phyloP scores from a whole-genome alignment of 768 basidiomycete genomes.

The Trametes villosa region DNA sequence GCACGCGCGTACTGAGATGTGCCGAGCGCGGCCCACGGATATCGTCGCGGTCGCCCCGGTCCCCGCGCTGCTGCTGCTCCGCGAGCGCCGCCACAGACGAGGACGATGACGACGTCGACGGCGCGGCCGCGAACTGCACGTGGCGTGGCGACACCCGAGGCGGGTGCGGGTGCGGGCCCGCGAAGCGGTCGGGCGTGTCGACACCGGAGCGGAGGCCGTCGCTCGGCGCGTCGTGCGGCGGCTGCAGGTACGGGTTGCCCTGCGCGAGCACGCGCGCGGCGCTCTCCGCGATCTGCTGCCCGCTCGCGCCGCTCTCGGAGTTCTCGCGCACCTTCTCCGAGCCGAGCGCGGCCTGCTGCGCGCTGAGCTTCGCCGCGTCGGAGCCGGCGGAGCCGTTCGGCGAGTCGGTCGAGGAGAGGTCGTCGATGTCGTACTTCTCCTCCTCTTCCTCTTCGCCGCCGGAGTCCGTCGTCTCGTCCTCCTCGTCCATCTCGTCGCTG shows the following conservation, averaged over 20 bases:
- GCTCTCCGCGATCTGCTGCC: slow-evolving; percentile 24
- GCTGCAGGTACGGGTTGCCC: slow-evolving; percentile 34
- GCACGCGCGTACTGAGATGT: slow-evolving; percentile 39
- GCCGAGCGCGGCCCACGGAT: slow-evolving; percentile 43
- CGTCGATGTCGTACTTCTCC: slow-evolving; percentile 92
- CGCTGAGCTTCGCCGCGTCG: slow-evolving; percentile 21
- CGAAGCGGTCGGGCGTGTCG: slow-evolving; percentile 65
- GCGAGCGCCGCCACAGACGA: slow-evolving; percentile 46
- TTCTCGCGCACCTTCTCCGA: slow-evolving; percentile 27
- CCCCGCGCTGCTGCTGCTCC: slow-evolving; percentile 41
- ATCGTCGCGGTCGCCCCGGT: slow-evolving; percentile 57
- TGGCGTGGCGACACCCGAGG: slow-evolving; percentile 51
- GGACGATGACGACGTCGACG: slow-evolving; percentile 41
- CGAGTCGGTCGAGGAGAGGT: slow-evolving; percentile 67
- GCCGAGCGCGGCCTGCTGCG: slow-evolving; percentile 24
- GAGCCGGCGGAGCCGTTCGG: slow-evolving; percentile 20
- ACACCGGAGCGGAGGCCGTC: slow-evolving; percentile 58
- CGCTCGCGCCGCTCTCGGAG: not conserved
- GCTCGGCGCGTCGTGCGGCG: slow-evolving; percentile 40
- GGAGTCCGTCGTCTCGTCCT: slow-evolving; percentile 46
- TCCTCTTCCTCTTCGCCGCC: slow-evolving; percentile 58
- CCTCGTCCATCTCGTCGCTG: slow-evolving; percentile 34
- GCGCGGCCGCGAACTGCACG: slow-evolving; percentile 47
- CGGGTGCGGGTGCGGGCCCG: slow-evolving; percentile 53
- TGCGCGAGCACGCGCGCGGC: slow-evolving; percentile 40